Percentiles rank a stretch among this genome's conserved stretches.
phyloP scores from a whole-genome alignment of 1,284 basidiomycete species.

The Pulchroboletus neoregius region DNA sequence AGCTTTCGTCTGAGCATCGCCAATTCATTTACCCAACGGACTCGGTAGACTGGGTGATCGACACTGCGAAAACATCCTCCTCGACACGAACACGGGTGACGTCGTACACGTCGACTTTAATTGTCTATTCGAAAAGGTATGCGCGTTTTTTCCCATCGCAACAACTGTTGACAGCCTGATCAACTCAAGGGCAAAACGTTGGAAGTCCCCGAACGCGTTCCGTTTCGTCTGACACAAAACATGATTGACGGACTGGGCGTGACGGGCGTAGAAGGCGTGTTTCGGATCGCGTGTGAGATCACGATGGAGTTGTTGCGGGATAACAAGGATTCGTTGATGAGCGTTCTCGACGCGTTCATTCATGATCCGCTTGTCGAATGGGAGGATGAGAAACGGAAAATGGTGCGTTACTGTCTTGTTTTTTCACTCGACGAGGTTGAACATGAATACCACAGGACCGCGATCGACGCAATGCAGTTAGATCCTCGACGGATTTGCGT shows the following conservation, averaged over 20 bases:
- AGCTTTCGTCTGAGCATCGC: not conserved
- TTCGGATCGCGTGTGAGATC: conserved; percentile 90
- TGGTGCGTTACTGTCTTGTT: conserved; percentile 36
- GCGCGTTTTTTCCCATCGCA: not conserved
- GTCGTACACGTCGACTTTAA: conserved; percentile 98
- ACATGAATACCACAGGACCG: conserved; percentile 24
- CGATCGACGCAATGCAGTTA: conserved; percentile 43
- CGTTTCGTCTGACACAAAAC: conserved; percentile 95
- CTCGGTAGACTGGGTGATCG: conserved; percentile 86
- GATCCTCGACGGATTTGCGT: conserved; percentile 51
- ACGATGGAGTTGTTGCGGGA: conserved; percentile 84
- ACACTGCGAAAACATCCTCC: conserved; percentile 95
- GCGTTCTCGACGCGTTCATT: conserved; percentile 94
- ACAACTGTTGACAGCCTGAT: not conserved
- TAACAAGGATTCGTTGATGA: conserved; percentile 94
- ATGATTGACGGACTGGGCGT: conserved; percentile 92
- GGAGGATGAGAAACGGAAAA: conserved; percentile 72
- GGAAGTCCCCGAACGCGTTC: conserved; percentile 90
- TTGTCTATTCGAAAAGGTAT: conserved; percentile 93
- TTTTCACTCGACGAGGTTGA: too few relatives aligned
- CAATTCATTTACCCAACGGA: not conserved
- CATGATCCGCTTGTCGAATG: conserved; percentile 98
- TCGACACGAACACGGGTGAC: conserved; percentile 88
- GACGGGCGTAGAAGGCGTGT: conserved; percentile 92
- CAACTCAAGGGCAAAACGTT: conserved; percentile 73